Base-by-base conservation (phyloP, 257 asterid genomes). In the Rauvolfia tetraphylla region DNA sequence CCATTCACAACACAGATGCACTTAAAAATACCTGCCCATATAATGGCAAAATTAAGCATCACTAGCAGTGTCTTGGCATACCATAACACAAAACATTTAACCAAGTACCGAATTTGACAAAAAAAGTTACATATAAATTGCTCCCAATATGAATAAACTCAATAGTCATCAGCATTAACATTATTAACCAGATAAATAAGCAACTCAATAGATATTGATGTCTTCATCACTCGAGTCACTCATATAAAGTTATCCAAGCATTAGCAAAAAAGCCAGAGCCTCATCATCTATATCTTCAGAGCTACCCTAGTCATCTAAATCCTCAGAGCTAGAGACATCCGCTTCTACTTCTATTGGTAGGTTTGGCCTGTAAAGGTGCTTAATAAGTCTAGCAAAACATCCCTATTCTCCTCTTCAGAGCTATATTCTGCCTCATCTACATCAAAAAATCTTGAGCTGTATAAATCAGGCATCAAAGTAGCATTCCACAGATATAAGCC, bases 401-500 rank as follows among this genome's bases (percentile, higher is more conserved):
- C 33, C 51, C 72, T 36, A 73, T 59, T 68, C 74, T 38, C 79
- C 38, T 27, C 41, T 12, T 73, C 78, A 66, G 81, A 73, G 77
- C 74, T 71, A 51, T 42, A 78, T 31, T 73, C 78, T 41, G 62
- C 66, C 56, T 72, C 83, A 77, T 74, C 79, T 48, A 68, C 49
- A 62, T 61, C 85, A 76, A 54, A 62, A 73, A 62, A 11, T 31
- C 79, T 79, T 39, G 88, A 76, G 80, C 77, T 8, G 84, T 59
- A 69, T 68, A 75, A 51, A 63, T 80, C 82, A 80, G 79, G 84
- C 81, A 59, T 61, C 71, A 78, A 29, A 38, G 76, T 73, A 51
- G 85, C 65, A 79, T 83, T 79, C 84, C 84, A 80, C 49, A 68
- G 73, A 74, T 72, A 72, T 57, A 81, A 84, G 78, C 85, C 81